These are phyloP conservation scores for Blastocladiella emersonii DNA, from an alignment of 371 early-diverging fungal genomes.

Conservation along the genomic window DNA sequence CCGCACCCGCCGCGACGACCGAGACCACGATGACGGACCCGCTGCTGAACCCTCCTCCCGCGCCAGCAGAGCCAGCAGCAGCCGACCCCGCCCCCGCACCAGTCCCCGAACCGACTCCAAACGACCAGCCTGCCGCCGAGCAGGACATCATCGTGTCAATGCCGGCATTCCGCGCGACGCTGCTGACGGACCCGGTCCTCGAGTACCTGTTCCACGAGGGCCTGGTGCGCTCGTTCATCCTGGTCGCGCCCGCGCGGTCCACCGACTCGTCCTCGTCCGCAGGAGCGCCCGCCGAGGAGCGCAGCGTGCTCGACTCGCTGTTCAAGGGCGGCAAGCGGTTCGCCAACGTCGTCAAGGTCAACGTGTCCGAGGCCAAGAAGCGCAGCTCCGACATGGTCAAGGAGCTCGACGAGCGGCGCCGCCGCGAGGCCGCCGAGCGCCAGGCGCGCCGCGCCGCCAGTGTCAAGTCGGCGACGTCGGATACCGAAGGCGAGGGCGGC, in stretches of 20 bases:
- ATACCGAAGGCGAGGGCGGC: not conserved
- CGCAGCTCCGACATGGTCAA: not conserved
- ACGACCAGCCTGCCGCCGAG: too few relatives aligned
- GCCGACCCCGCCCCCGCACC: too few relatives aligned
- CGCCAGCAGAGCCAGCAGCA: too few relatives aligned
- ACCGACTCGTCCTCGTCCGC: not conserved
- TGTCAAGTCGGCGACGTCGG: not conserved
- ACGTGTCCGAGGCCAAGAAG: not conserved
- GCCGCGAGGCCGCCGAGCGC: not conserved
- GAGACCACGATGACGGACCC: not conserved
- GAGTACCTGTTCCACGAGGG: conserved; percentile 2
- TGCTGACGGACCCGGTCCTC: conserved; percentile 1
- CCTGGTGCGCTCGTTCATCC: not conserved
- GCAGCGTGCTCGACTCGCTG: not conserved
- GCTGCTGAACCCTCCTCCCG: too few relatives aligned
- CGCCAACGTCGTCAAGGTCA: not conserved
- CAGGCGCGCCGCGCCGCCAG: not conserved
- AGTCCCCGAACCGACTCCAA: too few relatives aligned
- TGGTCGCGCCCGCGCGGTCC: not conserved
- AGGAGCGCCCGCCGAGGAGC: too few relatives aligned
- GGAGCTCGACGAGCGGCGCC: not conserved
- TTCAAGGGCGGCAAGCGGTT: not conserved
- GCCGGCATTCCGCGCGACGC: conserved; percentile 1
- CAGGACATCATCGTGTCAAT: not conserved
- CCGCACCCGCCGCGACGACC: not conserved